These are phyloP conservation scores for Metschnikowia dekortorum DNA, from an alignment of 805 yeast species.

Conservation along the genomic window DNA sequence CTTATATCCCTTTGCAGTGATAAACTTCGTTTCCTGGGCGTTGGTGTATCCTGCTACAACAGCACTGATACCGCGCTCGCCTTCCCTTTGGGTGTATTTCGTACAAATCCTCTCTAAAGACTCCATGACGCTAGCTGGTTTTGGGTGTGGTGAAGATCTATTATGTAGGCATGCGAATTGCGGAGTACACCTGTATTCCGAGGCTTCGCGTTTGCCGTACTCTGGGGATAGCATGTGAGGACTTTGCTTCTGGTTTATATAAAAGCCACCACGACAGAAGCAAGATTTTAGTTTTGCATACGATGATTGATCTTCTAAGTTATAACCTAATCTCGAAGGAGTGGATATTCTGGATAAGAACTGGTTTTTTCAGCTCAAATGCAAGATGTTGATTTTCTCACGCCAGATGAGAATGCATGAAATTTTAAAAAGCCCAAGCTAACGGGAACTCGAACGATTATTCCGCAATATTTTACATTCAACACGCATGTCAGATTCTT, in stretches of 20 bases:
- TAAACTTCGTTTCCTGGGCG: conserved; percentile 5
- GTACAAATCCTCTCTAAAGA: conserved; percentile 7
- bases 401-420: not conserved
- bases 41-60: conserved; percentile 17
- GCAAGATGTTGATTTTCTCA: not conserved
- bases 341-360: not conserved
- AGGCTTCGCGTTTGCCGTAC: conserved; percentile 1
- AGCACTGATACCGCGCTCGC: conserved; percentile 6
- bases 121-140: not conserved
- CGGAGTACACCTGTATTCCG: not conserved
- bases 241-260: too few species aligned
- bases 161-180: not conserved
- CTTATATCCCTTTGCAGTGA: conserved; percentile 12
- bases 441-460: not conserved
- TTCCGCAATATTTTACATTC: too few species aligned
- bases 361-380: not conserved
- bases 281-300: too few species aligned
- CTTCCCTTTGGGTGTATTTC: conserved; percentile 1
- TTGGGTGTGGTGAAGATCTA: not conserved
- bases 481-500: too few species aligned
- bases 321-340: not conserved
- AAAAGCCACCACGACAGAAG: not conserved
- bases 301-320: not conserved
- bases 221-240: not conserved
- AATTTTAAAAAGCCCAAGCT: not conserved